phyloP scores from a whole-genome alignment of 2,329 filamentous ascomycete species.

The Ustilaginoidea virens region DNA sequence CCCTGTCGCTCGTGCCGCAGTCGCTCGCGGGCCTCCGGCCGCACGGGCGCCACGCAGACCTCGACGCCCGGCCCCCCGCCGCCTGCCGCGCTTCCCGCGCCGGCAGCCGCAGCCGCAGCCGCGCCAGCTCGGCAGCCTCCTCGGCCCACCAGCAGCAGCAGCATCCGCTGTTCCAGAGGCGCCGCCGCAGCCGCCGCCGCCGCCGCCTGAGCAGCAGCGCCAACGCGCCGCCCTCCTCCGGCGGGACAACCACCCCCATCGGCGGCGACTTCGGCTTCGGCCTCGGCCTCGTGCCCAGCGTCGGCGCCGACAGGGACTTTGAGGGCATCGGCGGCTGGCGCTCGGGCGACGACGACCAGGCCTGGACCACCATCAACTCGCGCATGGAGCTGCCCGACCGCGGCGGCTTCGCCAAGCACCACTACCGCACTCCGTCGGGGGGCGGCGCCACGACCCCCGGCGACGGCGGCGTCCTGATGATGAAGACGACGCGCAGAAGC shows the following conservation, averaged over 20 bases:
- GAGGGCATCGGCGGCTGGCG: constrained; percentile 46
- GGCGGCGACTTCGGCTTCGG: constrained; percentile 21
- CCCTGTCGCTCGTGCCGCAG: constrained; percentile 38
- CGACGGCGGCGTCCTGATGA: constrained; percentile 27
- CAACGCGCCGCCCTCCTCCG: constrained; percentile 13
- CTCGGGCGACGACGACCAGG: constrained; percentile 26
- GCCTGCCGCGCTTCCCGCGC: constrained; percentile 8
- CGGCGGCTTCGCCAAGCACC: constrained; percentile 21
- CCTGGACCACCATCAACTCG: constrained; percentile 38
- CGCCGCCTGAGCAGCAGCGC: constrained; percentile 20
- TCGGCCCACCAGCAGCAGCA: constrained; percentile 6
- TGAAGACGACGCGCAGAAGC: constrained; percentile 23
- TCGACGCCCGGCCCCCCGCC: constrained; percentile 2
- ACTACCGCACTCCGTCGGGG: constrained; percentile 25
- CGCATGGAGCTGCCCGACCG: constrained; percentile 35
- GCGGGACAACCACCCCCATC: constrained; percentile 17
- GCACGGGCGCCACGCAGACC: constrained; percentile 11
- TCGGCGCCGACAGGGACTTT: constrained; percentile 39
- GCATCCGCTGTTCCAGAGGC: constrained; percentile 6
- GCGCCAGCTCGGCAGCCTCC: constrained; percentile 6
- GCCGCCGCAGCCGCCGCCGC: constrained; percentile 15
- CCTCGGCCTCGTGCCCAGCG: constrained; percentile 27
- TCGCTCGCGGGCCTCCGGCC: constrained; percentile 29
- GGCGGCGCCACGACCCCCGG: constrained; percentile 22
- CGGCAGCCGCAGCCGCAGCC: constrained; percentile 8